Evolutionary conservation across 371 early-diverging fungal species (phyloP).

Genomic region (Mucor mucedo): DNA sequence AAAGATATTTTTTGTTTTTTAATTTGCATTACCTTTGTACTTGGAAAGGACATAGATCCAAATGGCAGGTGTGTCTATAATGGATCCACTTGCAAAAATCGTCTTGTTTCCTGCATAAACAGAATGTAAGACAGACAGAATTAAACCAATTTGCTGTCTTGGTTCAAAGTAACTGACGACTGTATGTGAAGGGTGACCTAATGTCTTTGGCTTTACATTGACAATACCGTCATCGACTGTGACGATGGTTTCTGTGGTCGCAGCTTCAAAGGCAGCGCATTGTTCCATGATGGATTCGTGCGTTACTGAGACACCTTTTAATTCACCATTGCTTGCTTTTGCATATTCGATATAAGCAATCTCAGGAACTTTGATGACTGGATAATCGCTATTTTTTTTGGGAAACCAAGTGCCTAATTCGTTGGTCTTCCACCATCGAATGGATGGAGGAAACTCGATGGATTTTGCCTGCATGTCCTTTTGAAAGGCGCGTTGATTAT

Average conservation of each 20-base stretch:
- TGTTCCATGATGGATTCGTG: conserved; percentile 81
- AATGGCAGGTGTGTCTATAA: conserved; percentile 68
- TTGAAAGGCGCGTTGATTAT: conserved; percentile 72
- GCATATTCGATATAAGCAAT: conserved; percentile 89
- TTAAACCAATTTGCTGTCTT: conserved; percentile 82
- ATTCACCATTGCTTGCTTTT: conserved; percentile 81
- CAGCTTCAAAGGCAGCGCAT: conserved; percentile 51
- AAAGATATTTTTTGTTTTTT: background rate
- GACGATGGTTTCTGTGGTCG: conserved; percentile 30
- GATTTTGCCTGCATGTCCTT: conserved; percentile 67
- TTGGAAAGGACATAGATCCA: conserved; percentile 75
- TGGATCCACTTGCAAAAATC: conserved; percentile 66
- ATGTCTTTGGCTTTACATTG: conserved; percentile 20
- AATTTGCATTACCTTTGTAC: conserved; percentile 42
- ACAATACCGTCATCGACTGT: conserved; percentile 4
- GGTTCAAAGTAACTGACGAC: conserved; percentile 79
- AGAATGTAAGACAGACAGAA: conserved; percentile 69
- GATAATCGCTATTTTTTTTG: conserved; percentile 53
- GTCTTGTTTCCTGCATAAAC: conserved; percentile 75
- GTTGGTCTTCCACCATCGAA: conserved; percentile 82
- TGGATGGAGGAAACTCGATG: conserved; percentile 65
- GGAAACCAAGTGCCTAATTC: conserved; percentile 69
- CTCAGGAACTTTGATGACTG: conserved; percentile 55
- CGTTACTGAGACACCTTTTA: conserved; percentile 83
- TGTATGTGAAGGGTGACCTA: conserved; percentile 37